Base-by-base conservation (phyloP, 768 basidiomycete genomes). In the Podaxis sp. region DNA sequence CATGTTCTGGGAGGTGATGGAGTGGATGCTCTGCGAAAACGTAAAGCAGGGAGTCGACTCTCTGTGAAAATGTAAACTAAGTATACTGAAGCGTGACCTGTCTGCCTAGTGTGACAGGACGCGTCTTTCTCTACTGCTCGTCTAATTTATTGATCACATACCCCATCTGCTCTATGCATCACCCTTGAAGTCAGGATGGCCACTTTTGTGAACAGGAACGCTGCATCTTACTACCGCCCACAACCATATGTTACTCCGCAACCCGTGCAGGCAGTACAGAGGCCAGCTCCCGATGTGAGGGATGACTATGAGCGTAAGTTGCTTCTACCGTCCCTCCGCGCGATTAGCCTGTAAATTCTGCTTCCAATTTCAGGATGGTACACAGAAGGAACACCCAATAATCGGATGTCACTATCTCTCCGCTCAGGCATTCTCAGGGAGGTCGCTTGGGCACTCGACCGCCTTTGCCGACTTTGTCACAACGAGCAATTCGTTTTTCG, bases 391-490 rank as follows among this genome's bases (percentile, higher is more conserved):
- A 80, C 83, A 2, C 78, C 89, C 0, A 88, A 77, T 69, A 98
- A 98, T 71, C 84, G 95, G 44, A 93, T 98, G 85, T 79, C 93
- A n/a, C 84, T 99, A 14, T 88, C 95, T 2, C 74, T 98, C 44
- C 84, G 87, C 25, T 98, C 93, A 13, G 89, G 87, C 4, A 88
- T 98, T 50, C 80, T 86, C 56, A 73, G 83, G 6, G 96, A 98
- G 68, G 81, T 95, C 59, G 85, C 86, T 59, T 98, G 93, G 91
- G 91, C 95, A 18, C 82, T 99, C 40, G 89, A 93, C 66, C 87
- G 91, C 51, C 82, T 98, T 9, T 86, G 89, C 63, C 84, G 91
- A 18, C 79, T 92, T n/a, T 88, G 86, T 65, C 81, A 82, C 65
- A 89, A 91, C 66, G 93, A 95, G 54, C 77, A 85, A 55, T 92